Base-by-base conservation (phyloP, 1,284 basidiomycete genomes). In the Irpex rosettiformis region DNA sequence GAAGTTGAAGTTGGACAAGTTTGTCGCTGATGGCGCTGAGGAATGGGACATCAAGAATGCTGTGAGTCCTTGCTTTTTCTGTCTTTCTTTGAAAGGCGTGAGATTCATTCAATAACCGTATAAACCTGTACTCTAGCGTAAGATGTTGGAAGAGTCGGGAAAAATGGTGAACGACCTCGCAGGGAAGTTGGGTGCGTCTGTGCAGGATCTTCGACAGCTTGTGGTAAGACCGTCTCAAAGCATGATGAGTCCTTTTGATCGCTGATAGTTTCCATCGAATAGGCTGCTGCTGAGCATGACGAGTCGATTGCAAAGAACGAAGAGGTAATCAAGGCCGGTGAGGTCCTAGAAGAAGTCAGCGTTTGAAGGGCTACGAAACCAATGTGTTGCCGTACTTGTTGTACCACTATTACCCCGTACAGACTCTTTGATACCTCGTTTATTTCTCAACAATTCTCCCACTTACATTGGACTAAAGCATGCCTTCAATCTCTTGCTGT, bases 41-140 rank as follows among this genome's bases (percentile, higher is more conserved):
- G 88, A 86, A 43, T 93, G 89, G 81, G 87, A 93, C 64, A 79
- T 93, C 69, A 87, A 87, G 71, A 92, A 90, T 72, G 85, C 84
- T 64, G 93, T 93, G 70, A 69, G 89, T 78, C 54, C 28, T 52
- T 13, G 33, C 40, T n/a, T 21, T 16, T 13, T n/a, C 2, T 5
- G n/a, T 49, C 13, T 28, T 6, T 8, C 21, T 49, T n/a, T 49
- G 48, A 8, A 21, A n/a, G 16, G 7, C 18, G 10, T 45, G 42
- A 16, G 43, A 22, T 5, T 21, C 18, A 37, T 22, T 11, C 13
- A 18, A 8, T 18, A 47, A 21, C 10, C 8, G 21, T 1, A 47
- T 24, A 18, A n/a, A 25, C 22, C 13, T 51, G 29, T 47, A 48
- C 29, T 16, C 30, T 69, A 94, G 92, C 83, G 76, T 65, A 84